Evolutionary conservation across 306 rosid genomes (phyloP).

Genomic region (Gastrolobium bilobum): DNA sequence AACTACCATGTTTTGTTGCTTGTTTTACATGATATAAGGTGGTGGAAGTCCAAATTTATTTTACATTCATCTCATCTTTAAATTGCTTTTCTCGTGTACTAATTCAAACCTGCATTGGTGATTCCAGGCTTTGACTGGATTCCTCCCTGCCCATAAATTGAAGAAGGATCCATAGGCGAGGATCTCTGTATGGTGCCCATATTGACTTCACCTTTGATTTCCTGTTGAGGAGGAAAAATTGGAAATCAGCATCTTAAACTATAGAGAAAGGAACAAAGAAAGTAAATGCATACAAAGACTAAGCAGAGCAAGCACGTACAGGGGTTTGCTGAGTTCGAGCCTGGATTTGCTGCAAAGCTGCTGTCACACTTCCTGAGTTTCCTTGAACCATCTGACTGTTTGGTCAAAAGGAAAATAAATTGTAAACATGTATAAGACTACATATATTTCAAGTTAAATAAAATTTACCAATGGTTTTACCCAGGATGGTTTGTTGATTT

Average conservation of each 20-base stretch:
- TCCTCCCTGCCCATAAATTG: conserved; percentile 84
- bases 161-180: conserved; percentile 84
- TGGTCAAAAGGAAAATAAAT: conserved; percentile 43
- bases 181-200: conserved; percentile 81
- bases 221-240: conserved; percentile 55
- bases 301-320: conserved; percentile 54
- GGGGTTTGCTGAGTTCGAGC: conserved; percentile 76
- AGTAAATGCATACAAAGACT: conserved; percentile 35
- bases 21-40: conserved; percentile 35
- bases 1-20: conserved; percentile 27
- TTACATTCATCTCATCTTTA: conserved; percentile 24
- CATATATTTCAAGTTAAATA: conserved; percentile 41
- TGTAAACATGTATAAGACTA: conserved; percentile 38
- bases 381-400: conserved; percentile 93
- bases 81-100: conserved; percentile 6
- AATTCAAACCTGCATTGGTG: conserved; percentile 72
- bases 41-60: conserved; percentile 8
- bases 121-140: conserved; percentile 89
- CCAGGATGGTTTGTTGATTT: conserved; percentile 88
- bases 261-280: conserved; percentile 33
- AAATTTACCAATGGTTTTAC: conserved; percentile 54
- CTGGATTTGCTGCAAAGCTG: conserved; percentile 94
- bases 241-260: conserved; percentile 37
- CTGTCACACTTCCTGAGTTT: conserved; percentile 76
- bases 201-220: conserved; percentile 77